A percentile compares a stretch with the other conserved stretches of the same genome.
These are phyloP conservation scores for Lasiosphaeria hispida DNA, from an alignment of 495 filamentous ascomycete genomes.

Conservation along the genomic window DNA sequence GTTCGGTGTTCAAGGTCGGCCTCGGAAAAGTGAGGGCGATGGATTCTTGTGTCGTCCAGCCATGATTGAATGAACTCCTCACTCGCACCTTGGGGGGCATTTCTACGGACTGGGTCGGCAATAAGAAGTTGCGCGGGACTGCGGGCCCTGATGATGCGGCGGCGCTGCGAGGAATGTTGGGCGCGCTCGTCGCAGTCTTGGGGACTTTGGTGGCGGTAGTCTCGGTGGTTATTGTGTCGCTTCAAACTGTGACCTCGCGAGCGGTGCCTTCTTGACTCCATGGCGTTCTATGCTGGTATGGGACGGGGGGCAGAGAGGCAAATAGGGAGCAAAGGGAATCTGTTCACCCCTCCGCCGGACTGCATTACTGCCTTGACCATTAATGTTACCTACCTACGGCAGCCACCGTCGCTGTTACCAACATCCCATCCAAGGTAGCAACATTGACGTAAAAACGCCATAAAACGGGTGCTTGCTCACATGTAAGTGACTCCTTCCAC, in stretches of 20 bases:
- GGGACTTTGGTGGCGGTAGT: background rate
- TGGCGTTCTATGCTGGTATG: too few species aligned
- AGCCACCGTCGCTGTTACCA: too few species aligned
- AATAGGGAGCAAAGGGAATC: too few species aligned
- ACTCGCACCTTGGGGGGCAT: background rate
- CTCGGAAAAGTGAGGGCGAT: slow-evolving; percentile 11
- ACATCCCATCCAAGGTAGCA: too few species aligned
- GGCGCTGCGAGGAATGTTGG: background rate
- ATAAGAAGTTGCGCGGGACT: background rate
- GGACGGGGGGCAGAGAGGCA: too few species aligned
- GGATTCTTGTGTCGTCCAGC: slow-evolving; percentile 31
- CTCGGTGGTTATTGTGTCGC: background rate
- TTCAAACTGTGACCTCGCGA: background rate
- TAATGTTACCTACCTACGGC: too few species aligned
- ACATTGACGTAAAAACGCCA: too few species aligned
- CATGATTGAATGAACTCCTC: slow-evolving; percentile 32
- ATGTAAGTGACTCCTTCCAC: too few species aligned
- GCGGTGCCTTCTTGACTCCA: too few species aligned
- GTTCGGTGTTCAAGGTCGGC: slow-evolving; percentile 4
- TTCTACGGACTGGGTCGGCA: background rate
- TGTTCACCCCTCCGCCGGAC: too few species aligned
- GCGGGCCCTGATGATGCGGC: background rate
- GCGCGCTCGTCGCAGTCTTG: background rate
- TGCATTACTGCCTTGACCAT: too few species aligned
- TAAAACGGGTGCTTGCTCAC: too few species aligned